Evolutionary conservation across 2,329 filamentous ascomycete species (phyloP).

Genomic region (Xylaria sp.): DNA sequence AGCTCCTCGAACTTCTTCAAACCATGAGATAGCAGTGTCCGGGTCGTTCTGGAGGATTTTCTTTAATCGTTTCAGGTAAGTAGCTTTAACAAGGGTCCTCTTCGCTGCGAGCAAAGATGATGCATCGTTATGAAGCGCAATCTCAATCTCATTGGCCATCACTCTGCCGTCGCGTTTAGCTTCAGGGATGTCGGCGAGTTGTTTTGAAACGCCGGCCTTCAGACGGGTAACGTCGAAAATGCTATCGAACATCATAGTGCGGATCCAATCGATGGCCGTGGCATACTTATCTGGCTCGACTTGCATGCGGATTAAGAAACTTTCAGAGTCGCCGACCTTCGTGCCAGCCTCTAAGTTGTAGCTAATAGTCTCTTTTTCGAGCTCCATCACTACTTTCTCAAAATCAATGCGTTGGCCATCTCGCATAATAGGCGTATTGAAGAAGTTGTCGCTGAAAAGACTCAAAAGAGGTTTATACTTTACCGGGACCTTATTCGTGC

Average conservation of each 20-base stretch:
- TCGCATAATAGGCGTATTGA: slow-evolving; percentile 86
- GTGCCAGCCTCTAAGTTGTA: slow-evolving; percentile 78
- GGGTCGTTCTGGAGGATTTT: slow-evolving; percentile 83
- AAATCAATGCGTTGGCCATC: slow-evolving; percentile 84
- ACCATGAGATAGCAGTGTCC: slow-evolving; percentile 77
- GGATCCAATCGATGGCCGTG: slow-evolving; percentile 84
- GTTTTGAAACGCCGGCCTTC: slow-evolving; percentile 76
- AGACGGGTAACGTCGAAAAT: slow-evolving; percentile 81
- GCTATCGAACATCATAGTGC: slow-evolving; percentile 86
- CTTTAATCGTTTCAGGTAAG: slow-evolving; percentile 87
- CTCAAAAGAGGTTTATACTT: slow-evolving; percentile 85
- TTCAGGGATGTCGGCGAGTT: slow-evolving; percentile 91
- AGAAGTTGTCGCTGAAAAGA: slow-evolving; percentile 92
- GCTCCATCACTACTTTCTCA: slow-evolving; percentile 89
- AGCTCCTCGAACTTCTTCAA: slow-evolving; percentile 78
- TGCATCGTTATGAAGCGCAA: slow-evolving; percentile 82
- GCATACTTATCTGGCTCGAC: slow-evolving; percentile 90
- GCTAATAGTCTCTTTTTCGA: slow-evolving; percentile 90
- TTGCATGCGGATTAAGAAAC: slow-evolving; percentile 83
- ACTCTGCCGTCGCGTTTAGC: slow-evolving; percentile 84
- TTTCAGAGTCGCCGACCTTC: slow-evolving; percentile 80
- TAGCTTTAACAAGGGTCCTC: slow-evolving; percentile 84
- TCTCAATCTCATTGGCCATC: slow-evolving; percentile 73
- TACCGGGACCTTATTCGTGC: slow-evolving; percentile 80
- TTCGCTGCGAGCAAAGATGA: slow-evolving; percentile 81